A percentile compares a stretch with the other conserved stretches of the same genome.
These are phyloP conservation scores for Scheffersomyces lignicola DNA, from an alignment of 1,139 yeast genomes.

Conservation along the genomic window DNA sequence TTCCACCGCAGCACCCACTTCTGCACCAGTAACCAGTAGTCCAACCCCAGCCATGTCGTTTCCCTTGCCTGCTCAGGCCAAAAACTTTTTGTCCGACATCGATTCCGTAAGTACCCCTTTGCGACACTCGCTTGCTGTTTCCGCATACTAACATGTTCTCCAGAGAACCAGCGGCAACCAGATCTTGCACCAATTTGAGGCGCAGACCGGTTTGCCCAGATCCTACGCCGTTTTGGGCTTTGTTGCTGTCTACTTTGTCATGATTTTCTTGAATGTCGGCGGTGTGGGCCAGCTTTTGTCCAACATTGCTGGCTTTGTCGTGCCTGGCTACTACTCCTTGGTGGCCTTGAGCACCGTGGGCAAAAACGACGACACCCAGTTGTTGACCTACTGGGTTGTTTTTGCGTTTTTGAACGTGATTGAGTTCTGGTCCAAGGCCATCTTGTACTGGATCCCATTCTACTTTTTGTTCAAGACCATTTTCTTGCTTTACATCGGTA, in stretches of 20 bases:
- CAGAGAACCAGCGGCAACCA: conserved; percentile 31
- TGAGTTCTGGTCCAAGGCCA: conserved; percentile 94
- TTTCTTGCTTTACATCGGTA: conserved; percentile 82
- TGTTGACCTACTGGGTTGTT: conserved; percentile 95
- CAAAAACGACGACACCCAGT: conserved; percentile 76
- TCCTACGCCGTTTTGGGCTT: conserved; percentile 77
- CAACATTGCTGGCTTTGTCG: conserved; percentile 85
- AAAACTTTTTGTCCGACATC: conserved; percentile 25
- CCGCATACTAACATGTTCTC: conserved; percentile 1
- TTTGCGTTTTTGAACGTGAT: conserved; percentile 86
- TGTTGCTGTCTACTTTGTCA: conserved; percentile 63
- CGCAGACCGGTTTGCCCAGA: conserved; percentile 77
- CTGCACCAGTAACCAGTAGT: no score
- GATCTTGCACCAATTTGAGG: conserved; percentile 57
- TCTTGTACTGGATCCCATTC: conserved; percentile 93
- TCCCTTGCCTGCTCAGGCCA: conserved; percentile 25
- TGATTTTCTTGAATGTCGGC: conserved; percentile 86
- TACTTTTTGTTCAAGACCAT: conserved; percentile 92
- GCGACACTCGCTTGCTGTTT: background rate
- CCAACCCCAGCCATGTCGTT: conserved; percentile 25
- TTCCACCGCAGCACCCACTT: no score
- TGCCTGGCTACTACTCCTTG: conserved; percentile 90
- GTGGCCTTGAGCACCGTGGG: conserved; percentile 74
- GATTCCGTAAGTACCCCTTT: conserved; percentile 27
- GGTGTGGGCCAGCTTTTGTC: conserved; percentile 92